Base-by-base conservation (phyloP, 169 alveolate species). In the Miamiensis avidus region DNA sequence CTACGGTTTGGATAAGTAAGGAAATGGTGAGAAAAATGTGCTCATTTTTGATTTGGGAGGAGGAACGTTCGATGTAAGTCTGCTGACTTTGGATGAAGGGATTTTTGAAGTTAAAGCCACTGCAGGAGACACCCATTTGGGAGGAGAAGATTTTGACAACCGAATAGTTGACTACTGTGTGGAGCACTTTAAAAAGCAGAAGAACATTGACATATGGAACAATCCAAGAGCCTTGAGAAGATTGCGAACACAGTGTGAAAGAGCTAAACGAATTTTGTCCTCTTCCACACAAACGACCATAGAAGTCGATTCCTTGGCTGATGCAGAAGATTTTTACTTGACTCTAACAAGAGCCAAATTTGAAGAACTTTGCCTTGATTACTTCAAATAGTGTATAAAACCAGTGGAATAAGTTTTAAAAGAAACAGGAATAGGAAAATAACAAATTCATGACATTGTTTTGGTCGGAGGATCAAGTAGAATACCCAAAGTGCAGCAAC, bases 101-200 rank as follows among this genome's bases (percentile, higher is more conserved):
- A 96, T 97, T 73, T 98, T 98, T 91, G 99, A 99, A 89, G 99
- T 99, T 32, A 98, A 97, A 94, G 99, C 99, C 49, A 99, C 99
- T 20, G 98, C 99, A 31, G 99, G 99, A 74, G 99, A 99, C 91
- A 99, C 99, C 29, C 99, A 98, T 99, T 99, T n/a, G n/a, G n/a
- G n/a, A n/a, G n/a, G n/a, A n/a, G n/a, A n/a, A n/a, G n/a, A n/a
- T n/a, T n/a, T n/a, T 93, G 99, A 99, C 95, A 97, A 99, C 89
- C 96, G 99, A 83, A 89, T 99, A 69, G 98, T 99, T 29, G 99
- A 99, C 78, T 98, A 96, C 92, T 98, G 99, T 93, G 98, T 98
- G 76, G 98, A 98, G 91, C 99, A 97, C 89, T 97, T 98, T 92
- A 96, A 97, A 96, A 95, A 98, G 91, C 96, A 96, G 96, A 95